Evolutionary conservation across 2,329 filamentous ascomycete species (phyloP).

Genomic region (Exophiala oligosperma): DNA sequence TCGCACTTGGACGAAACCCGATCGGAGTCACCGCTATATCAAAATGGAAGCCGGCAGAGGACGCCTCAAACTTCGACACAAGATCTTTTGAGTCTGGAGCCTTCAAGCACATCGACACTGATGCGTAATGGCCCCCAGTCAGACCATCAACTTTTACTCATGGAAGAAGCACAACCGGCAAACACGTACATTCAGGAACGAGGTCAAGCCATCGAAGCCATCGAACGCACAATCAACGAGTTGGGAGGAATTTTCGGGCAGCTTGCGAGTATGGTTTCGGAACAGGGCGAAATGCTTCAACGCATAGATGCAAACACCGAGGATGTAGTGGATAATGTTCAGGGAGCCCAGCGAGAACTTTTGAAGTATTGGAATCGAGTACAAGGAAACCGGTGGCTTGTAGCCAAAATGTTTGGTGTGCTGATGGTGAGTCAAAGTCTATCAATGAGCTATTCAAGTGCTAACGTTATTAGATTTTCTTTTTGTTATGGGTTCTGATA

Average conservation of each 20-base stretch:
- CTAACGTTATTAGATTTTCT: conserved; percentile 65
- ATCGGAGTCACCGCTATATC: conserved; percentile 84
- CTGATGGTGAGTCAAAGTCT: conserved; percentile 62
- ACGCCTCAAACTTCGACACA: conserved; percentile 59
- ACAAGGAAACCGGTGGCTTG: conserved; percentile 91
- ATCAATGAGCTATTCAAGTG: background rate
- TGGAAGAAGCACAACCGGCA: conserved; percentile 85
- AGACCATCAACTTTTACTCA: conserved; percentile 84
- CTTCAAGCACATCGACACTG: conserved; percentile 53
- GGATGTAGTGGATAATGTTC: conserved; percentile 97
- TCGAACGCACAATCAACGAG: conserved; percentile 92
- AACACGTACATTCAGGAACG: conserved; percentile 92
- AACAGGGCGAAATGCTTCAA: conserved; percentile 97
- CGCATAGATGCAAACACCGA: conserved; percentile 89
- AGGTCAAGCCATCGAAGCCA: conserved; percentile 93
- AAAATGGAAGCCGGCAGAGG: conserved; percentile 63
- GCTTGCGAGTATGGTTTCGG: conserved; percentile 91
- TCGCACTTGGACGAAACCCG: conserved; percentile 63
- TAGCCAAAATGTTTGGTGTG: conserved; percentile 79
- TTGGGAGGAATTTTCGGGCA: conserved; percentile 92
- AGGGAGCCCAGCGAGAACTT: conserved; percentile 89
- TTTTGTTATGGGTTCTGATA: conserved; percentile 72
- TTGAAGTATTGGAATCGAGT: conserved; percentile 97
- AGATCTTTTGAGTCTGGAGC: conserved; percentile 82
- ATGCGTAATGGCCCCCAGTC: conserved; percentile 57